Percentiles rank a stretch among this genome's conserved stretches.
Conservation (phyloP, 768 basidiomycete genomes). For the Udeniomyces megalosporus region DNA sequence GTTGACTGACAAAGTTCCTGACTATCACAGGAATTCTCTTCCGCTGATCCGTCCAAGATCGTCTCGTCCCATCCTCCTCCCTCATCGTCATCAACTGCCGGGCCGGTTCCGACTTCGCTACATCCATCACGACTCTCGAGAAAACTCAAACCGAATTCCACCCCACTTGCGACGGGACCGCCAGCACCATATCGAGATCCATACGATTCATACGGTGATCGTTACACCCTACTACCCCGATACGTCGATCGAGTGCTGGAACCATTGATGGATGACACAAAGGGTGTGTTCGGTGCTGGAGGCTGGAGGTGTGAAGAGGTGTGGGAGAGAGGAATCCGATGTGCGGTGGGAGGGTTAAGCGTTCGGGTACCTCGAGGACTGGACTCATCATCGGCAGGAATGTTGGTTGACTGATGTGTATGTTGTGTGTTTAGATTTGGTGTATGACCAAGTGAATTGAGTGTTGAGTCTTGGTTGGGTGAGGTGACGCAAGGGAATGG, state of each 20-base stretch:
- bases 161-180: neutral
- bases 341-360: constrained; percentile 49
- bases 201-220: constrained; percentile 1
- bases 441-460: too few relatives aligned
- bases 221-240: neutral
- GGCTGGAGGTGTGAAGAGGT: constrained; percentile 69
- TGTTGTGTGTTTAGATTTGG: neutral
- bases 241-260: constrained; percentile 6
- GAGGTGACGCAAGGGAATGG: too few relatives aligned
- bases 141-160: neutral
- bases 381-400: neutral
- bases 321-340: constrained; percentile 65
- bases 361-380: neutral
- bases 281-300: constrained; percentile 50
- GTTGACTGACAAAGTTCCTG: constrained; percentile 7
- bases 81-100: neutral
- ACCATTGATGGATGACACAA: constrained; percentile 36
- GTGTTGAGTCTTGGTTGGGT: too few relatives aligned
- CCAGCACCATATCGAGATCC: constrained; percentile 11
- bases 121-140: constrained; percentile 15
- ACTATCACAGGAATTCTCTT: neutral
- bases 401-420: neutral
- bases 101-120: constrained; percentile 6
- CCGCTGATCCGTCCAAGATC: constrained; percentile 1
- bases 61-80: neutral